Evolutionary conservation across 2,329 filamentous ascomycete species (phyloP), one percentile per base, ranked within the genome.

Genomic region (Fusarium secorum): DNA sequence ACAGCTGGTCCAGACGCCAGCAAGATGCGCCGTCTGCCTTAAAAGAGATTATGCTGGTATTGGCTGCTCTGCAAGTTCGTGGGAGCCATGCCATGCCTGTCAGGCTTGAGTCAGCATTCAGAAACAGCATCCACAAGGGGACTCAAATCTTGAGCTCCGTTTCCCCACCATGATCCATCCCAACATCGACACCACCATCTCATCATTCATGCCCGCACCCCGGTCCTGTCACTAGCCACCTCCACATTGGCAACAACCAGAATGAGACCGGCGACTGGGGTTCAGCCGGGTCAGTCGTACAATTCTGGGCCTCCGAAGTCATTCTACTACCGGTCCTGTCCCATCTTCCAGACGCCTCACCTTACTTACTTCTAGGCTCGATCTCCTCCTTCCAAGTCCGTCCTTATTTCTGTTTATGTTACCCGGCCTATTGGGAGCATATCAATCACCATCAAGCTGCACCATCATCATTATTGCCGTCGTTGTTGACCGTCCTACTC

Each of bases 211-310:
- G 74, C 68, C 62, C 63, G 56, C 55, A 72, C 75, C 75, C 75
- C 63, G 62, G 75, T 74, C 73, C 72, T 74, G 67, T 75, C 75
- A 76, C 75, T 76, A 76, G 75, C 75, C 75, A 76, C 75, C 75
- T 76, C 75, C 75, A 76, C 75, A 76, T 73, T 74, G 74, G 72
- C 65, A 70, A 76, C 75, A 61, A 75, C 72, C 68, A 73, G 70
- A 76, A 73, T 68, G 74, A 75, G 73, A 76, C 70, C 60, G 71
- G 65, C 62, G 74, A 75, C 75, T 66, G 68, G 75, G 75, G 74
- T 75, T 66, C 45, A 61, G 72, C 75, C 65, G 67, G 75, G 75
- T 74, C 75, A 74, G 75, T 76, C 68, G 75, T 76, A 61, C 73
- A 76, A 74, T 74, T 68, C 66, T 71, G 70, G 75, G 61, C 38